Evolutionary conservation across 192 early-diverging fungal genomes (phyloP).

Genomic region (Dimargaris xerosporica): DNA sequence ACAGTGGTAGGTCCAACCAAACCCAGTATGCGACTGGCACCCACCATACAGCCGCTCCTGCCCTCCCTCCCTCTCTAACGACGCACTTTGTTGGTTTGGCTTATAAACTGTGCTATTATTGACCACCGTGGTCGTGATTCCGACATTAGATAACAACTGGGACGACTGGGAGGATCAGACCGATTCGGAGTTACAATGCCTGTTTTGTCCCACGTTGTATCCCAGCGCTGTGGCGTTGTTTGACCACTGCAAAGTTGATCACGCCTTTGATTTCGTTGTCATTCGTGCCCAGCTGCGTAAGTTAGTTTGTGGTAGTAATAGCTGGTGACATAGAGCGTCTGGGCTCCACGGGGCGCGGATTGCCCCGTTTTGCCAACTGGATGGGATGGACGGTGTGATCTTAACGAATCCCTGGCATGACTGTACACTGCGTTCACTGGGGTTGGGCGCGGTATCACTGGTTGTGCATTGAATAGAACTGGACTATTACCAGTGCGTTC

Average conservation of each 20-base stretch:
- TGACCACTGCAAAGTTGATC: conserved; percentile 34
- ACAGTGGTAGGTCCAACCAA: not conserved
- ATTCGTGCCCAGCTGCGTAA: conserved; percentile 22
- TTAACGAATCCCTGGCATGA: conserved; percentile 2
- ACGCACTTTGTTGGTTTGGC: not conserved
- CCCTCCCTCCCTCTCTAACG: not conserved
- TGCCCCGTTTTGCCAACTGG: conserved; percentile 15
- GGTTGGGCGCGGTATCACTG: not conserved
- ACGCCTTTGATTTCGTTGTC: conserved; percentile 53
- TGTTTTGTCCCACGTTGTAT: conserved; percentile 47
- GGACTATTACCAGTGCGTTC: conserved; percentile 73
- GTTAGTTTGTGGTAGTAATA: conserved; percentile 23
- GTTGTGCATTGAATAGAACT: conserved; percentile 23
- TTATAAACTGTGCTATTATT: not conserved
- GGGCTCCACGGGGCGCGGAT: conserved; percentile 20
- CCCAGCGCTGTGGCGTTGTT: conserved; percentile 36
- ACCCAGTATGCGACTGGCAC: not conserved
- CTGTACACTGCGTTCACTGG: too few species aligned
- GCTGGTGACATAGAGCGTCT: conserved; percentile 18
- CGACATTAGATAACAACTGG: conserved; percentile 36
- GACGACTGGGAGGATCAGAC: conserved; percentile 57
- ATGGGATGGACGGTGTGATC: conserved; percentile 3
- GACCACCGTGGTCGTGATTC: not conserved
- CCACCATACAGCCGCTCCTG: not conserved
- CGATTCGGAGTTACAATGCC: conserved; percentile 42